Evolutionary conservation across 1,139 yeast genomes (phyloP).

Genomic region (Yamadazyma kanchanaburiensis): DNA sequence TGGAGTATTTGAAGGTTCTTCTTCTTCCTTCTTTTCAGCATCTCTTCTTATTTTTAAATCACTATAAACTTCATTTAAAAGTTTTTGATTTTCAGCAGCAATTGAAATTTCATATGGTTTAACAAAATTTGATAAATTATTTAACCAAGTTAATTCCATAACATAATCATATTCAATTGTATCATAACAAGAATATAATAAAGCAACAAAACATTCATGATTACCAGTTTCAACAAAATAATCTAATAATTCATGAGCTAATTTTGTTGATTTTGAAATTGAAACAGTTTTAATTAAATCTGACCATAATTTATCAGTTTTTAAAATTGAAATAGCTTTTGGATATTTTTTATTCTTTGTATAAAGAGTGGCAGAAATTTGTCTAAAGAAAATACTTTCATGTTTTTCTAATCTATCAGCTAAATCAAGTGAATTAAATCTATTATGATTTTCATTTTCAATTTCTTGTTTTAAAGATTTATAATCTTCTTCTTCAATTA

Average conservation of each 20-base stretch:
- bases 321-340: constrained; percentile 84
- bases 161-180: constrained; percentile 80
- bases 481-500: constrained; percentile 96
- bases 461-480: constrained; percentile 84
- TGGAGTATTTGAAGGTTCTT: constrained; percentile 44
- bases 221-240: constrained; percentile 97
- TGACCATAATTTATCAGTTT: constrained; percentile 91
- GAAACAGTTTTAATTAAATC: constrained; percentile 94
- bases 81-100: constrained; percentile 71
- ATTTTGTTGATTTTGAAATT: constrained; percentile 70
- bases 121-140: constrained; percentile 70
- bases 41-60: constrained; percentile 72
- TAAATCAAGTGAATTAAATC: constrained; percentile 87
- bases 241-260: constrained; percentile 83
- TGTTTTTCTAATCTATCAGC: constrained; percentile 94
- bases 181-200: constrained; percentile 83
- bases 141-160: constrained; percentile 87
- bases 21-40: constrained; percentile 53
- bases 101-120: constrained; percentile 90
- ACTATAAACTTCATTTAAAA: constrained; percentile 59
- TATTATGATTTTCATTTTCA: constrained; percentile 73
- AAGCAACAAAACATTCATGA: constrained; percentile 91
- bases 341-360: constrained; percentile 91
- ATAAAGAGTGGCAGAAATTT: constrained; percentile 90
- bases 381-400: constrained; percentile 86